These are phyloP conservation scores for Abortiporus biennis DNA, from an alignment of 1,284 basidiomycete species.

Conservation along the genomic window DNA sequence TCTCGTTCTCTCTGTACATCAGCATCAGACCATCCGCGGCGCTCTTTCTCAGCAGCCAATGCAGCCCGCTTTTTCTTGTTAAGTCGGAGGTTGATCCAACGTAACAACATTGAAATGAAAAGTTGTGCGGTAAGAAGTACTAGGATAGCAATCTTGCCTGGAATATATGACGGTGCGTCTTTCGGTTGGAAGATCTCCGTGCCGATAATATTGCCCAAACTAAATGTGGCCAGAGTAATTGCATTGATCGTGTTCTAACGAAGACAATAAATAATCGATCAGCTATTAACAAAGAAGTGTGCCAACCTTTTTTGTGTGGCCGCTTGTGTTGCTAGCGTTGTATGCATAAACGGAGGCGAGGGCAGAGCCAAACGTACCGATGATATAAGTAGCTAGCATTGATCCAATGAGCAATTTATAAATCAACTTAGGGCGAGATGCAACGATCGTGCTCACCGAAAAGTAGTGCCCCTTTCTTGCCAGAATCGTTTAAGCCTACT, in stretches of 20 bases:
- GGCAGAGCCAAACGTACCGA: slow-evolving; percentile 53
- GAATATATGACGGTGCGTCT: slow-evolving; percentile 57
- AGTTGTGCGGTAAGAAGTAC: slow-evolving; percentile 50
- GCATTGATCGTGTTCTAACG: slow-evolving; percentile 48
- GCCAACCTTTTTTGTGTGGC: slow-evolving; percentile 58
- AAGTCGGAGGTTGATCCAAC: slow-evolving; percentile 49
- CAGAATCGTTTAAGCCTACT: slow-evolving; percentile 46
- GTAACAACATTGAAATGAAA: slow-evolving; percentile 41
- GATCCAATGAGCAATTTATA: not conserved
- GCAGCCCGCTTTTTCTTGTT: slow-evolving; percentile 42
- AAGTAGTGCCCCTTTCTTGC: slow-evolving; percentile 46
- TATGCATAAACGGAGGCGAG: slow-evolving; percentile 60
- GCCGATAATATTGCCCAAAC: slow-evolving; percentile 53
- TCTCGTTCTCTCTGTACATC: slow-evolving; percentile 53
- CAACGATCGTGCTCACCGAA: slow-evolving; percentile 41
- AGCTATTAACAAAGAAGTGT: not conserved
- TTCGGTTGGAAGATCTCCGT: slow-evolving; percentile 59
- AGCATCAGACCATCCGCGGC: slow-evolving; percentile 49
- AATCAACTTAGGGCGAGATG: not conserved
- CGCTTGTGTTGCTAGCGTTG: slow-evolving; percentile 61
- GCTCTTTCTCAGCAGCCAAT: slow-evolving; percentile 38
- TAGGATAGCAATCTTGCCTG: slow-evolving; percentile 59
- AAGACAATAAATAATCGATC: not conserved
- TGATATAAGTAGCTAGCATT: slow-evolving; percentile 44
- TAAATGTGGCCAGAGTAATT: slow-evolving; percentile 53